Evolutionary conservation across 1,139 yeast species (phyloP), one percentile per base, ranked within the genome.

Genomic region (Lodderomyces metapsilosis): DNA sequence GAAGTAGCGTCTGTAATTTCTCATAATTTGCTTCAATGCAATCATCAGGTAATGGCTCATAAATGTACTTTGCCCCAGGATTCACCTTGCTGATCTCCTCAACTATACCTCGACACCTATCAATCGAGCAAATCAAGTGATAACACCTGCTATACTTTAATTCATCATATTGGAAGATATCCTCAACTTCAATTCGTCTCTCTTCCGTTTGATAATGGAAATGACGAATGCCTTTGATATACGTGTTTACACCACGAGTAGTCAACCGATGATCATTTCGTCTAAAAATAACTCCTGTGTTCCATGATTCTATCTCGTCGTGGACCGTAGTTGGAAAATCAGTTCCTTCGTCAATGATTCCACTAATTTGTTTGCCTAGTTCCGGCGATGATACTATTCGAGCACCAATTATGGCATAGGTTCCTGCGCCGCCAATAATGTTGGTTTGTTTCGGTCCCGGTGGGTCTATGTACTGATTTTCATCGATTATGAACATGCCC

Each of bases 401-500:
- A 0, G 88, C 82, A 0, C 96, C 96, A n/a, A 84, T 68, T 1
- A 82, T 78, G 1, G 91, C 89, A 58, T 78, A 91, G 0, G 92
- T 78, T 0, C 96, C 97, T 1, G 91, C 98, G 0, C 98, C 98
- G 0, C 97, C 98, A 34, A 88, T 71, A 7, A 89, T 71, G 54
- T 87, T 66, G 39, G 61, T 57, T 21, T 78, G 76, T 0, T 77
- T 54, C 2, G 62, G 58, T 5, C 72, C 64, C 17, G 68, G 62
- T 37, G 71, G 56, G 5, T 62, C 57, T 0, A 76, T 71, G 53
- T 78, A 82, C 43, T 78, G 81, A 52, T 89, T 88, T 49, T 88
- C 96, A 59, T 91, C 98, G n/a, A 91, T 76, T 52, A 91, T 88
- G 61, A 88, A 85, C 89, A 91, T 84, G 38, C 97, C 98, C 62